phyloP scores from a whole-genome alignment of 1,284 basidiomycete species.

The Rhodotorula sp. region DNA sequence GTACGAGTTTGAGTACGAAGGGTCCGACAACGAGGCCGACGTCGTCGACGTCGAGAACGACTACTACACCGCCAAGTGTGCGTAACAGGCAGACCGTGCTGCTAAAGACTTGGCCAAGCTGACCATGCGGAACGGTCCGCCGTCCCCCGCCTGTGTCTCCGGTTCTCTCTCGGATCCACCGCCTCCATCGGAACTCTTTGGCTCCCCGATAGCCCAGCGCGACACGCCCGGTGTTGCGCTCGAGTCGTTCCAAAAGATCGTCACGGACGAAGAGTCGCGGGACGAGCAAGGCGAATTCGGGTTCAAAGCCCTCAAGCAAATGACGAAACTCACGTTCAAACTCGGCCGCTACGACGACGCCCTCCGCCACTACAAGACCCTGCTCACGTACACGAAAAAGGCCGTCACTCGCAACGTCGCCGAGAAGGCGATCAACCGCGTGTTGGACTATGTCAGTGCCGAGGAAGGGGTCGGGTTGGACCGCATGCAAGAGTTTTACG shows the following conservation, averaged over 20 bases:
- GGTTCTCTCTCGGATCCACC: not conserved
- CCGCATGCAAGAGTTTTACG: slow-evolving; percentile 90
- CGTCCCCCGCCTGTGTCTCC: too few relatives aligned
- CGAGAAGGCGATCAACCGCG: slow-evolving; percentile 98
- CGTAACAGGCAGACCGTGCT: slow-evolving; percentile 43
- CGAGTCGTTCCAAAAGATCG: slow-evolving; percentile 39
- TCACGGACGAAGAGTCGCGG: slow-evolving; percentile 28
- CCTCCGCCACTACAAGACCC: slow-evolving; percentile 75
- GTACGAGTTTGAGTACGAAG: slow-evolving; percentile 98
- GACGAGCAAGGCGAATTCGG: slow-evolving; percentile 63
- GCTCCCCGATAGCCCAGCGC: slow-evolving; percentile 38
- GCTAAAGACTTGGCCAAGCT: not conserved
- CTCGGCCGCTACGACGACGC: slow-evolving; percentile 79
- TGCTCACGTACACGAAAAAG: slow-evolving; percentile 88
- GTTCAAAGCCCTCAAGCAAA: slow-evolving; percentile 98
- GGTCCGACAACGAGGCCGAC: slow-evolving; percentile 73
- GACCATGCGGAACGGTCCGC: not conserved
- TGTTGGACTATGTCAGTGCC: slow-evolving; percentile 92
- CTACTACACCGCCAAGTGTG: slow-evolving; percentile 97
- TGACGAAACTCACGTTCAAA: slow-evolving; percentile 87
- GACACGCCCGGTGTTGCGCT: slow-evolving; percentile 29
- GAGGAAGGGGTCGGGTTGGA: slow-evolving; percentile 80
- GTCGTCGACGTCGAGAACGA: slow-evolving; percentile 95
- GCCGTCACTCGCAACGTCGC: slow-evolving; percentile 74
- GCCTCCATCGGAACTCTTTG: slow-evolving; percentile 46